Evolutionary conservation across 306 rosid genomes (phyloP).

Genomic region (Vicia villosa): DNA sequence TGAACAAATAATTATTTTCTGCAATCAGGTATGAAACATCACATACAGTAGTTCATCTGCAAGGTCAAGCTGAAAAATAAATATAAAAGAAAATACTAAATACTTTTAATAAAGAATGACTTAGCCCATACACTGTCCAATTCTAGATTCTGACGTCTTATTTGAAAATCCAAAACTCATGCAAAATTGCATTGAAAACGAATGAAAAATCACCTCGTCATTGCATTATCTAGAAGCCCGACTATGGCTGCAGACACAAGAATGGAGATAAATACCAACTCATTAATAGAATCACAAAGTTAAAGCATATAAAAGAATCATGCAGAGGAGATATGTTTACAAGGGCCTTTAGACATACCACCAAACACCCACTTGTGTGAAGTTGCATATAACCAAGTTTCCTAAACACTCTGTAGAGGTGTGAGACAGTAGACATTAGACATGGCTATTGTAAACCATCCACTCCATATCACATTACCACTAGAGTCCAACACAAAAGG

Average conservation of each 20-base stretch:
- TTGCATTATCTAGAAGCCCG: conserved; percentile 76
- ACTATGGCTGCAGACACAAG: conserved; percentile 65
- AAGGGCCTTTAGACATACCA: conserved; percentile 51
- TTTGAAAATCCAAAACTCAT: conserved; percentile 96
- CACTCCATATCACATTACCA: conserved; percentile 12
- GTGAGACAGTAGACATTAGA: not conserved
- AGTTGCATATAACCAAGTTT: conserved; percentile 59
- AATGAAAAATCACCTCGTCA: conserved; percentile 68
- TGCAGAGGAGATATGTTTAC: not conserved
- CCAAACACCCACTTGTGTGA: conserved; percentile 87
- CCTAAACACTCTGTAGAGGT: conserved; percentile 2
- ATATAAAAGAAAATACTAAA: conserved; percentile 27
- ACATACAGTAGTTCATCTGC: too few species aligned
- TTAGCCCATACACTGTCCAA: conserved; percentile 77
- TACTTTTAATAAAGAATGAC: conserved; percentile 32
- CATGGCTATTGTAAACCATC: not conserved
- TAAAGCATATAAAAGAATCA: conserved; percentile 7
- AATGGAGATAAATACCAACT: conserved; percentile 11
- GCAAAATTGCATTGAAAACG: conserved; percentile 66
- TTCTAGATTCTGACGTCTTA: conserved; percentile 66
- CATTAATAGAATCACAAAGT: conserved; percentile 11
- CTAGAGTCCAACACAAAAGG: not conserved
- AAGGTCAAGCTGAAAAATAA: conserved; percentile 51
- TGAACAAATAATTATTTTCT: too few species aligned
- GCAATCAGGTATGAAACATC: too few species aligned